Evolutionary conservation across 2,329 filamentous ascomycete genomes (phyloP).

Genomic region (Penicillium hordei): DNA sequence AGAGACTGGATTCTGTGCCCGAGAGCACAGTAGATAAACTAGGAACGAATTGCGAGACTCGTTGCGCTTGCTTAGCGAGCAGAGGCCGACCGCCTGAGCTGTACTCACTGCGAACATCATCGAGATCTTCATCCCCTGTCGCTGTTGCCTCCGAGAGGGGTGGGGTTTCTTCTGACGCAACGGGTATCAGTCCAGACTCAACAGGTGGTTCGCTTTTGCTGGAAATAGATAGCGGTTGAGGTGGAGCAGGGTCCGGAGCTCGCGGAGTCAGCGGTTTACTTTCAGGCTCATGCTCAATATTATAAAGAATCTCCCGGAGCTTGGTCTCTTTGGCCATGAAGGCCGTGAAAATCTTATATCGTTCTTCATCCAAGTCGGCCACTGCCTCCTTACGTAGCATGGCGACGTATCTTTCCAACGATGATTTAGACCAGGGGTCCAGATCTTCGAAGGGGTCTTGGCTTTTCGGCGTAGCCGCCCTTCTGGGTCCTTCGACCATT

Average conservation of each 20-base stretch:
- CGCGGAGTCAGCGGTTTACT: constrained; percentile 13
- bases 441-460: constrained; percentile 53
- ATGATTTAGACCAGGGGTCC: constrained; percentile 59
- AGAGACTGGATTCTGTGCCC: neutral
- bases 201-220: constrained; percentile 15
- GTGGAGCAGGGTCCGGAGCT: constrained; percentile 11
- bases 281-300: constrained; percentile 46
- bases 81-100: constrained; percentile 57
- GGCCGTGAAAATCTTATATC: constrained; percentile 54
- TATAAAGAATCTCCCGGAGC: constrained; percentile 50
- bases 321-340: constrained; percentile 52
- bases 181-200: constrained; percentile 38
- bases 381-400: constrained; percentile 56
- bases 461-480: constrained; percentile 14
- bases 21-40: constrained; percentile 13
- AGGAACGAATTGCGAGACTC: constrained; percentile 14
- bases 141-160: neutral
- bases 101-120: constrained; percentile 41
- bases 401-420: constrained; percentile 54
- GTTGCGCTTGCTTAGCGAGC: constrained; percentile 28
- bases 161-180: constrained; percentile 28
- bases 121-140: constrained; percentile 12
- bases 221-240: constrained; percentile 9
- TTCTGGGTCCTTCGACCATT: constrained; percentile 11
- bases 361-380: constrained; percentile 50